phyloP scores from a whole-genome alignment of 257 asterid species.

The Vinca minor region DNA sequence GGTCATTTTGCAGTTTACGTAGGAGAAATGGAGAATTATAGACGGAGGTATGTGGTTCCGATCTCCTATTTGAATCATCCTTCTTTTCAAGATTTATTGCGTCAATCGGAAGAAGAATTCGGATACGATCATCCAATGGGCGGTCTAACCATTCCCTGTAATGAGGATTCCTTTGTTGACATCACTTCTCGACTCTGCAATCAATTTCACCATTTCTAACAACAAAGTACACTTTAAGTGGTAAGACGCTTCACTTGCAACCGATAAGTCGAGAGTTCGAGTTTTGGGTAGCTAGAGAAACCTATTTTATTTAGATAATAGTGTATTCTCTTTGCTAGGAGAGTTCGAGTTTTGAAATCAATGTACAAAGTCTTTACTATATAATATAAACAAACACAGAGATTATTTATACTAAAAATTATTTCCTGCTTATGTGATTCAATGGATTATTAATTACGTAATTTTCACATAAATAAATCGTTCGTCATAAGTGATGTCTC shows the following conservation, averaged over 20 bases:
- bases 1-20: conserved; percentile 31
- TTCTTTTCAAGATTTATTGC: conserved; percentile 26
- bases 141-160: conserved; percentile 30
- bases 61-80: conserved; percentile 23
- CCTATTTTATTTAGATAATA: not conserved
- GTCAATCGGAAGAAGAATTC: conserved; percentile 28
- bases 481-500: too few relatives aligned
- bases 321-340: not conserved
- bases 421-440: not conserved
- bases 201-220: not conserved
- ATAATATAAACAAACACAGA: not conserved
- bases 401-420: not conserved
- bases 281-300: not conserved
- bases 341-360: not conserved
- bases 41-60: conserved; percentile 25
- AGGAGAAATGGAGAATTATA: conserved; percentile 26
- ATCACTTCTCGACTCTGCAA: conserved; percentile 21
- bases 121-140: conserved; percentile 32
- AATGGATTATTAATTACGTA: too few relatives aligned
- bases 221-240: too few relatives aligned
- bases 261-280: too few relatives aligned
- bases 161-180: conserved; percentile 16
- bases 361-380: not conserved
- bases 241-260: not conserved
- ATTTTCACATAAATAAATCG: too few relatives aligned